Conservation (phyloP, 2,329 filamentous ascomycete species). For the Apiospora hydei region DNA sequence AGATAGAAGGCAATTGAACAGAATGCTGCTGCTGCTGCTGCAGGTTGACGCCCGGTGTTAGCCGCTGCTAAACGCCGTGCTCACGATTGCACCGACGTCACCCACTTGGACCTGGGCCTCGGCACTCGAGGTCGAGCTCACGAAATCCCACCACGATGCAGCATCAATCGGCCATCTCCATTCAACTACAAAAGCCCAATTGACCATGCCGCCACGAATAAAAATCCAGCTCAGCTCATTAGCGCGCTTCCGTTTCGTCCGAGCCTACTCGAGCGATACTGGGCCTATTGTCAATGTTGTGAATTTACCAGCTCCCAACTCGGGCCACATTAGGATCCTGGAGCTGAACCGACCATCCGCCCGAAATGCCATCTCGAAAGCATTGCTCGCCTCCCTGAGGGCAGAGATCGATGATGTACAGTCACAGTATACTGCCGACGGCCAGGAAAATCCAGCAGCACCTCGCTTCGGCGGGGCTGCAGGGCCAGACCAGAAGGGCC, state of each 20-base stretch:
- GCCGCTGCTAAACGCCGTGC: conserved; percentile 26
- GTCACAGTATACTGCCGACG: conserved; percentile 62
- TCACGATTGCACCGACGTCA: conserved; percentile 5
- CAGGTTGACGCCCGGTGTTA: conserved; percentile 2
- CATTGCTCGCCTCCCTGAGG: conserved; percentile 75
- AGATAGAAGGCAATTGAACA: background rate
- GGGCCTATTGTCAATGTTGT: conserved; percentile 71
- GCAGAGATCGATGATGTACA: conserved; percentile 77
- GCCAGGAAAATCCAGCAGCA: conserved; percentile 55
- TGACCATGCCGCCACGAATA: conserved; percentile 39
- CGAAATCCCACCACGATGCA: background rate
- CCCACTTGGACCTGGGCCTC: background rate
- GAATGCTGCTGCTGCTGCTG: background rate
- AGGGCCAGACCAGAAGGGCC: conserved; percentile 54
- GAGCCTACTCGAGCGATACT: conserved; percentile 51
- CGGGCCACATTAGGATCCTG: conserved; percentile 86
- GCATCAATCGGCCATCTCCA: conserved; percentile 3
- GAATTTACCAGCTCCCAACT: conserved; percentile 77
- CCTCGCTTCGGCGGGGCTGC: conserved; percentile 54
- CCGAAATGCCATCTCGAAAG: conserved; percentile 88
- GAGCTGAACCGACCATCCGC: conserved; percentile 85
- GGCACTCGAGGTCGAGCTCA: background rate
- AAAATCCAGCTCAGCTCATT: conserved; percentile 32
- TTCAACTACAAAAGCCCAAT: background rate
- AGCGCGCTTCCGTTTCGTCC: conserved; percentile 31